Conservation (phyloP, 148 eudicot species). For the Selenicereus undatus region DNA sequence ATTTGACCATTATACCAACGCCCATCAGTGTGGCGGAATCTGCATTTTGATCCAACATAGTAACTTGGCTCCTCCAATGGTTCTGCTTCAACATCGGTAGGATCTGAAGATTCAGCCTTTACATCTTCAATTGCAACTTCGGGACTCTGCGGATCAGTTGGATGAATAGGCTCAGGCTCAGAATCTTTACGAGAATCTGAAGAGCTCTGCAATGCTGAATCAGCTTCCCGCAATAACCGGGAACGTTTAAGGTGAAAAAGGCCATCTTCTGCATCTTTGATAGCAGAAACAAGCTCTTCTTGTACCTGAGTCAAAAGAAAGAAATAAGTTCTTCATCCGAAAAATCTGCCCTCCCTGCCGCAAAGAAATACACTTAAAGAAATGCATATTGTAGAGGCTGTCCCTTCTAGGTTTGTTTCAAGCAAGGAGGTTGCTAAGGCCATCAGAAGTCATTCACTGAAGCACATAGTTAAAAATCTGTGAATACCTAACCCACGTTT, state of each 20-base stretch:
- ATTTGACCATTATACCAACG: slow-evolving; percentile 82
- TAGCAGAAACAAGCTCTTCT: slow-evolving; percentile 68
- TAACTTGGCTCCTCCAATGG: slow-evolving; percentile 43
- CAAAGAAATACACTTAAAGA: neutral
- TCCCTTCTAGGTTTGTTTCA: neutral
- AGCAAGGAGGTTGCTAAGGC: neutral
- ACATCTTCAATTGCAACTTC: slow-evolving; percentile 30
- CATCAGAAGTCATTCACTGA: neutral
- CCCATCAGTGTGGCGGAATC: slow-evolving; percentile 87
- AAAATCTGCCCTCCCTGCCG: neutral
- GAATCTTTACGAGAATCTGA: slow-evolving; percentile 27
- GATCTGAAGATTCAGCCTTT: slow-evolving; percentile 43
- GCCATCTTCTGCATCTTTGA: slow-evolving; percentile 86
- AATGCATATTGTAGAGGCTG: neutral
- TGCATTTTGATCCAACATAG: slow-evolving; percentile 82
- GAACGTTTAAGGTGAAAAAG: slow-evolving; percentile 76
- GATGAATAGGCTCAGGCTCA: slow-evolving; percentile 44
- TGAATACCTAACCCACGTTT: neutral
- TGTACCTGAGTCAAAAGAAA: slow-evolving; percentile 42
- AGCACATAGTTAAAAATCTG: neutral
- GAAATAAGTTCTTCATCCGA: slow-evolving; percentile 3
- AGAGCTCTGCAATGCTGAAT: slow-evolving; percentile 42
- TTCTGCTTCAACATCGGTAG: slow-evolving; percentile 45
- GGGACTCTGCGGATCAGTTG: slow-evolving; percentile 32
- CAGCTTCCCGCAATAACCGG: slow-evolving; percentile 69